A percentile compares a stretch with the other conserved stretches of the same genome.
These are phyloP conservation scores for Pulveroboletus sp. DNA, from an alignment of 768 basidiomycete genomes.

Conservation along the genomic window DNA sequence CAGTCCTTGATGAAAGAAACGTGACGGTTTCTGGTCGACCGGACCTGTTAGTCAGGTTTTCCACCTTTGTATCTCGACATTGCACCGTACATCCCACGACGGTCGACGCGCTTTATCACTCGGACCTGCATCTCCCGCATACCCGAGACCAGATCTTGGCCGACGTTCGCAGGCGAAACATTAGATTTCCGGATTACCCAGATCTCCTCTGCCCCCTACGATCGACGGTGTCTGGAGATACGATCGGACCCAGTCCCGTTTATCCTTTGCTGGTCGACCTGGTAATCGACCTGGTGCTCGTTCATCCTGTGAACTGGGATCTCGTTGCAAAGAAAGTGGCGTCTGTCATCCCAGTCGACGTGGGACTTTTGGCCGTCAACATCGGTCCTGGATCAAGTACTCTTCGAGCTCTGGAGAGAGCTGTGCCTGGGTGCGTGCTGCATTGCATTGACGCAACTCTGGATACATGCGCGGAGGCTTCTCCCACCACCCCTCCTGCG, in stretches of 20 bases:
- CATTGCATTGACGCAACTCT: constrained; percentile 14
- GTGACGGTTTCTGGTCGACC: constrained; percentile 59
- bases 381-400: constrained; percentile 45
- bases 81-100: constrained; percentile 40
- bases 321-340: constrained; percentile 32
- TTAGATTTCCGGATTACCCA: constrained; percentile 45
- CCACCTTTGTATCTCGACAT: constrained; percentile 31
- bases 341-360: constrained; percentile 7
- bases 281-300: constrained; percentile 39
- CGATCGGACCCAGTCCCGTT: constrained; percentile 21
- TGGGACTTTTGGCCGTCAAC: constrained; percentile 39
- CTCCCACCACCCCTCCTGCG: background rate
- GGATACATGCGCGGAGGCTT: constrained; percentile 4
- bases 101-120: constrained; percentile 53
- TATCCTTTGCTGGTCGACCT: constrained; percentile 34
- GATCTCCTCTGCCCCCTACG: constrained; percentile 48
- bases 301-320: constrained; percentile 52
- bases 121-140: constrained; percentile 13
- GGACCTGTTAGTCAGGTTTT: constrained; percentile 43
- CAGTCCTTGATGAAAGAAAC: constrained; percentile 42
- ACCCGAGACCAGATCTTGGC: constrained; percentile 39
- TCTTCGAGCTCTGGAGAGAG: constrained; percentile 36
- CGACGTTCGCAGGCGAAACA: constrained; percentile 41
- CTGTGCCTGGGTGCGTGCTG: constrained; percentile 21
- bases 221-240: constrained; percentile 41